Evolutionary conservation across 2,329 filamentous ascomycete genomes (phyloP).

Genomic region (Camptophora hylomeconis): DNA sequence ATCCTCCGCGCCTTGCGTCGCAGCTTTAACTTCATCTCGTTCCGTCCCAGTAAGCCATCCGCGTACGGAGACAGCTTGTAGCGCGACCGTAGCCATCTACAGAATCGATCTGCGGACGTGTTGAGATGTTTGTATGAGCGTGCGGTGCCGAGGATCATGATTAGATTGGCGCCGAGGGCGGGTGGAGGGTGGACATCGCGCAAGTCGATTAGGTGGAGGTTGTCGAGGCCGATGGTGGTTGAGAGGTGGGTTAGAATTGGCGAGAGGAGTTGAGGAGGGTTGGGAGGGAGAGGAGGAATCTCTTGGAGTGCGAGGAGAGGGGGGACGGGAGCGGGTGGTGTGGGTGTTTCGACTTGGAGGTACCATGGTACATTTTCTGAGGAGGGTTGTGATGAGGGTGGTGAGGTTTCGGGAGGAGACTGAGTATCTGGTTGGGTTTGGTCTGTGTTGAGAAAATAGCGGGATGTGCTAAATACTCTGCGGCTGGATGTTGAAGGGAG

Average conservation of each 20-base stretch:
- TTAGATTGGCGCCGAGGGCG: constrained; percentile 71
- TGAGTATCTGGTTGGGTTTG: not conserved
- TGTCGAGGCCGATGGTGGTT: constrained; percentile 74
- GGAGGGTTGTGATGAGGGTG: constrained; percentile 1
- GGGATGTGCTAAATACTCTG: not conserved
- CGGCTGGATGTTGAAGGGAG: not conserved
- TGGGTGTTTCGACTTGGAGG: constrained; percentile 52
- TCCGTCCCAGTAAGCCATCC: constrained; percentile 77
- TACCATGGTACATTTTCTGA: constrained; percentile 68
- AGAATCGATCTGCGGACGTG: constrained; percentile 77
- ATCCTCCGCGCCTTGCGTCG: constrained; percentile 67
- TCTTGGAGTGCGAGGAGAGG: constrained; percentile 39
- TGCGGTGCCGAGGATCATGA: constrained; percentile 88
- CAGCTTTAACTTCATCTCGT: constrained; percentile 81
- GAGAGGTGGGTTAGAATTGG: constrained; percentile 67
- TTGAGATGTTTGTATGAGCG: constrained; percentile 89
- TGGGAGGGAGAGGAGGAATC: constrained; percentile 51
- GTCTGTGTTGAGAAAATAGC: not conserved
- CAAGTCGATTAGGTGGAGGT: constrained; percentile 68
- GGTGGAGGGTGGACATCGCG: constrained; percentile 74
- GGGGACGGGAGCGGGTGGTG: constrained; percentile 22
- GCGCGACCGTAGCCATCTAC: constrained; percentile 66
- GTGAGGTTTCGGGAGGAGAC: constrained; percentile 1
- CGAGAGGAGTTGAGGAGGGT: constrained; percentile 57
- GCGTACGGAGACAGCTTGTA: constrained; percentile 64